Conservation (phyloP, 768 basidiomycete species). For the Leccinum pellstonianum region DNA sequence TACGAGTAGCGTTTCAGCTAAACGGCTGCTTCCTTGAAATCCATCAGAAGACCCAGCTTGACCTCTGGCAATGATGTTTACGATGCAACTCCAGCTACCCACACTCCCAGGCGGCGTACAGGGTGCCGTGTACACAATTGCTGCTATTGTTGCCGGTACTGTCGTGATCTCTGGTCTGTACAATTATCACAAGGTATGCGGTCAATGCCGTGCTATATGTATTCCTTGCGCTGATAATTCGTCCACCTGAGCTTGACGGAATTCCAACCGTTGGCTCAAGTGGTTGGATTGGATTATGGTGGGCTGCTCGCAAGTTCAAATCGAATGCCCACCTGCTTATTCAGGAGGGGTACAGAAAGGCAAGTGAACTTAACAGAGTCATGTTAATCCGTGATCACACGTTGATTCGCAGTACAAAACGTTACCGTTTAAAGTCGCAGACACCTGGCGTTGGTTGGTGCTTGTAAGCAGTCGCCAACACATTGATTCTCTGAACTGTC, state of each 20-base stretch:
- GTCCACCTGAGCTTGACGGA: constrained; percentile 22
- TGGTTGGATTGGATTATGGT: constrained; percentile 28
- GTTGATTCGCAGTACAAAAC: too few species aligned
- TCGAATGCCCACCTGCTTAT: constrained; percentile 24
- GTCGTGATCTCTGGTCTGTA: constrained; percentile 6
- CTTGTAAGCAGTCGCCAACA: too few species aligned
- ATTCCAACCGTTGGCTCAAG: constrained; percentile 34
- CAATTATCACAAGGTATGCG: constrained; percentile 6
- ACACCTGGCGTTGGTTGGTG: too few species aligned
- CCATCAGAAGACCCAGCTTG: too few species aligned
- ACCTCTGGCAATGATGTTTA: not conserved
- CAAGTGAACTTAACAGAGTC: not conserved
- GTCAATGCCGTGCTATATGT: too few species aligned
- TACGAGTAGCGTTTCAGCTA: too few species aligned
- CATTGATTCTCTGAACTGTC: too few species aligned
- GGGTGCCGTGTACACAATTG: constrained; percentile 6
- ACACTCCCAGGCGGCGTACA: constrained; percentile 1
- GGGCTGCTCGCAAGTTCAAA: constrained; percentile 21
- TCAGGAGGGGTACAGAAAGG: constrained; percentile 36
- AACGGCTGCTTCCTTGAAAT: too few species aligned
- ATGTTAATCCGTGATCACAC: not conserved
- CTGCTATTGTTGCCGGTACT: constrained; percentile 4
- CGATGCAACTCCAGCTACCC: constrained; percentile 2
- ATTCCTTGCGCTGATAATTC: not conserved
- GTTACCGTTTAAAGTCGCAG: too few species aligned